These are phyloP conservation scores for Amanita subjunquillea DNA, from an alignment of 768 basidiomycete species.

Conservation along the genomic window DNA sequence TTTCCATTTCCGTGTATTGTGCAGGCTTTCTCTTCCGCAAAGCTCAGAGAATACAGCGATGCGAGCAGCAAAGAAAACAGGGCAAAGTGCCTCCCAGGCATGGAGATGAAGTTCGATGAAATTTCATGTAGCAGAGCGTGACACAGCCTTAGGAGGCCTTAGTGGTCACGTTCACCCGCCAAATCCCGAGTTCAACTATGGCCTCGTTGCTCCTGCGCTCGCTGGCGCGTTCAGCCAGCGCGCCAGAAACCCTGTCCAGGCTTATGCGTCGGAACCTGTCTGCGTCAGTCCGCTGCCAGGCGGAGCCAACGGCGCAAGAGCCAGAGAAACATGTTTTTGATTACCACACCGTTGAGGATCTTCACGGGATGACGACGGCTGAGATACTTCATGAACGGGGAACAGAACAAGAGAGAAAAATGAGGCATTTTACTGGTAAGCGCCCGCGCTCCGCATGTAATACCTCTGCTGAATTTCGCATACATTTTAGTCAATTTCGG, in stretches of 20 bases:
- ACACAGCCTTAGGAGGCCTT: neutral
- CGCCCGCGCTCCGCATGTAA: neutral
- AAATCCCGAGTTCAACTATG: conserved; percentile 39
- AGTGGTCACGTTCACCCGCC: conserved; percentile 22
- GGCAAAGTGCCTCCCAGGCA: conserved; percentile 2
- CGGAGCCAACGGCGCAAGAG: conserved; percentile 19
- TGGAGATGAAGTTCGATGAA: neutral
- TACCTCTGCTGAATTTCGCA: conserved; percentile 2
- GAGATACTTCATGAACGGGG: conserved; percentile 75
- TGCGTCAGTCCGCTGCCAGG: conserved; percentile 18
- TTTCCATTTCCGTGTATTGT: conserved; percentile 44
- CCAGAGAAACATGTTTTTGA: conserved; percentile 42
- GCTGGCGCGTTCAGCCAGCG: conserved; percentile 34
- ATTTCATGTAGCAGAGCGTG: neutral
- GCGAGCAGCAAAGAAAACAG: conserved; percentile 5
- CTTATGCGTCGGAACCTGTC: conserved; percentile 26
- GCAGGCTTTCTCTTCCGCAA: conserved; percentile 48
- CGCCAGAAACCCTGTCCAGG: conserved; percentile 16
- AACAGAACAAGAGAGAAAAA: conserved; percentile 60
- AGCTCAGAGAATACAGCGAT: conserved; percentile 4
- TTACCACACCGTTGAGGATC: conserved; percentile 72
- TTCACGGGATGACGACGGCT: conserved; percentile 68
- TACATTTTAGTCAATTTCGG: conserved; percentile 78
- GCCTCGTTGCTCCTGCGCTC: conserved; percentile 58
- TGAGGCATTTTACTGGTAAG: conserved; percentile 91